These are phyloP conservation scores for Trametes cinnabarina DNA, from an alignment of 768 basidiomycete genomes.

Conservation along the genomic window DNA sequence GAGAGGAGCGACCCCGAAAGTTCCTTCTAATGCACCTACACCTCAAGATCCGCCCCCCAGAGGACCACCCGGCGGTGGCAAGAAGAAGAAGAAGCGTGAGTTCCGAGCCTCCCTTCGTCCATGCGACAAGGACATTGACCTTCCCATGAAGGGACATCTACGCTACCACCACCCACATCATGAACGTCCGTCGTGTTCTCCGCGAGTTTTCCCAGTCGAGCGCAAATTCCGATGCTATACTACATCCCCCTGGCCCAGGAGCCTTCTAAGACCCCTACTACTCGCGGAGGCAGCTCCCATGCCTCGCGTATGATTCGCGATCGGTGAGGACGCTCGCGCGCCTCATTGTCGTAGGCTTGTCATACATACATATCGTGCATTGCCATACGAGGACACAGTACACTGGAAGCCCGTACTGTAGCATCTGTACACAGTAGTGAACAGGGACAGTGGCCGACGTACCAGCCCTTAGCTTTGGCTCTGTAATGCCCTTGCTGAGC, in stretches of 20 bases:
- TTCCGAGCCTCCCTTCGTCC: conserved; percentile 4
- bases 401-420: too few relatives aligned
- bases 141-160: conserved; percentile 10
- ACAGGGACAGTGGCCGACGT: not conserved
- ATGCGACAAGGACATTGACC: conserved; percentile 3
- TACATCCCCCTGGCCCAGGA: too few relatives aligned
- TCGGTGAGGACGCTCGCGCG: too few relatives aligned
- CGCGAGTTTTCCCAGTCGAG: not conserved
- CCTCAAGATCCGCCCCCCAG: conserved; percentile 48
- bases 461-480: not conserved
- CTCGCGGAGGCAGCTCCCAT: too few relatives aligned
- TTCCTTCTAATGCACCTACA: conserved; percentile 34
- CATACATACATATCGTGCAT: too few relatives aligned
- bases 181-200: not conserved
- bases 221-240: too few relatives aligned
- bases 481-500: conserved; percentile 4
- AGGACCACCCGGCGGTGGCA: conserved; percentile 51
- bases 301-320: too few relatives aligned
- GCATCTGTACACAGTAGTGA: too few relatives aligned
- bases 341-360: too few relatives aligned
- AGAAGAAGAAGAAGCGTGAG: conserved; percentile 80
- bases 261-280: too few relatives aligned
- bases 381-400: too few relatives aligned
- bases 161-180: conserved; percentile 5
- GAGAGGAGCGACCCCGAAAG: conserved; percentile 33